phyloP scores from a whole-genome alignment of 495 filamentous ascomycete genomes.

The Penicillium coprophilum region DNA sequence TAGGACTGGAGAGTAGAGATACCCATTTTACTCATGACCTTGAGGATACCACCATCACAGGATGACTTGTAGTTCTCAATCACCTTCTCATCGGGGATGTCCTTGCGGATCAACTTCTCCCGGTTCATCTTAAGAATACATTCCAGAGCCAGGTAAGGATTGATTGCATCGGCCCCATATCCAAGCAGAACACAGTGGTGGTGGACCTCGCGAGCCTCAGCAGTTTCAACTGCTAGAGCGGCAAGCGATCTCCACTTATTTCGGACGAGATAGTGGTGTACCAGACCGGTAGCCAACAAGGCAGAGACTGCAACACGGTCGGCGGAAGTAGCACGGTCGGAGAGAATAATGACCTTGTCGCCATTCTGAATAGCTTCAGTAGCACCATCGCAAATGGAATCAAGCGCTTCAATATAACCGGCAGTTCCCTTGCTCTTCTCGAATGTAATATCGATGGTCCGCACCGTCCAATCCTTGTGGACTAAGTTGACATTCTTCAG shows the following conservation, averaged over 20 bases:
- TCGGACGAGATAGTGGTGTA: constrained; percentile 94
- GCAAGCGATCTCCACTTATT: constrained; percentile 95
- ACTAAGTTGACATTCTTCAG: constrained; percentile 74
- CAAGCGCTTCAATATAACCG: constrained; percentile 87
- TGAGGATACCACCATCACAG: constrained; percentile 95
- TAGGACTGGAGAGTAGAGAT: constrained; percentile 98
- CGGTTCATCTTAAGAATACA: constrained; percentile 99
- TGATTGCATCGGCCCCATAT: constrained; percentile 95
- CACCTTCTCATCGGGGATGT: constrained; percentile 77
- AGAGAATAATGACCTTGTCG: constrained; percentile 86
- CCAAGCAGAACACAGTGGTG: constrained; percentile 98
- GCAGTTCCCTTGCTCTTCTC: constrained; percentile 80
- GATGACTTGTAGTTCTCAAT: constrained; percentile 98
- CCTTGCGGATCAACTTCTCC: constrained; percentile 90
- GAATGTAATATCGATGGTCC: constrained; percentile 95
- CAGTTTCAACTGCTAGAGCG: constrained; percentile 89
- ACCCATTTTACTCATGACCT: constrained; percentile 99
- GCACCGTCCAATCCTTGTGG: constrained; percentile 83
- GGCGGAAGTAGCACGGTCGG: constrained; percentile 82
- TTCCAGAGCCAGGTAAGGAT: constrained; percentile 96
- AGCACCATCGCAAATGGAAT: constrained; percentile 82
- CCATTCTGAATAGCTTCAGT: constrained; percentile 82
- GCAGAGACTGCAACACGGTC: constrained; percentile 87
- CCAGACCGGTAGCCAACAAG: constrained; percentile 87
- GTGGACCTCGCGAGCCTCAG: constrained; percentile 96